Percentiles rank a stretch among this genome's conserved stretches.
Evolutionary conservation across 2,329 filamentous ascomycete genomes (phyloP).

Genomic region (Ophiognomonia clavigignenti-juglandacearum): DNA sequence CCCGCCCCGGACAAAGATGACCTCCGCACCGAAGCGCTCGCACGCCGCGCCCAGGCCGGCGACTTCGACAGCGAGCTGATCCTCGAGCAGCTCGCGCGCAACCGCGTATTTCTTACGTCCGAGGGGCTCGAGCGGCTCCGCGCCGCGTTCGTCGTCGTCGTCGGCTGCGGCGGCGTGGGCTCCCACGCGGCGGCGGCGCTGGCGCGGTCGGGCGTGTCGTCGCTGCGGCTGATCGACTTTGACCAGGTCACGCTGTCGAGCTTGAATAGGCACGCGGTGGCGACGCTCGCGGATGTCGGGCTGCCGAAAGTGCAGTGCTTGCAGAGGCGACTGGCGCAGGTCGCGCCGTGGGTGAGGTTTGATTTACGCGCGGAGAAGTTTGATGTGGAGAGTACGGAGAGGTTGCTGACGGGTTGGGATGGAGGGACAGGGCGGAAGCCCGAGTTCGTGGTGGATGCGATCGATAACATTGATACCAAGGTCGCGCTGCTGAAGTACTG

Average conservation of each 20-base stretch:
- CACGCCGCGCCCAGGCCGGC: constrained; percentile 54
- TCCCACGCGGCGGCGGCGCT: constrained; percentile 86
- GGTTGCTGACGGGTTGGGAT: constrained; percentile 67
- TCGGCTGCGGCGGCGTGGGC: constrained; percentile 91
- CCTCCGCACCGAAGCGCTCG: constrained; percentile 52
- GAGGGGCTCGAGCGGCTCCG: constrained; percentile 77
- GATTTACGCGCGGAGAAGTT: constrained; percentile 85
- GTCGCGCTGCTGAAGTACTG: constrained; percentile 88
- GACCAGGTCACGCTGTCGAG: constrained; percentile 95
- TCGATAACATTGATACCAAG: constrained; percentile 98
- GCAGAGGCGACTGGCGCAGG: constrained; percentile 71
- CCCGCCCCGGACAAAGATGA: constrained; percentile 54
- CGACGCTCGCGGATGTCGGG: constrained; percentile 89
- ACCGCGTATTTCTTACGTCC: constrained; percentile 83
- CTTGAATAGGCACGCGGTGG: constrained; percentile 91
- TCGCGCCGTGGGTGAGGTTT: constrained; percentile 88
- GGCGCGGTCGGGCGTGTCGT: constrained; percentile 83
- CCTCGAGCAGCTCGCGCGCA: constrained; percentile 88
- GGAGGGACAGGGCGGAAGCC: constrained; percentile 58
- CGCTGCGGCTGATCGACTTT: constrained; percentile 87
- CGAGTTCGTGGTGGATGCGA: constrained; percentile 92
- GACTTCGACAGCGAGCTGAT: constrained; percentile 76
- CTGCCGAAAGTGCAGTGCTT: constrained; percentile 88
- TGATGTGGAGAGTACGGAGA: constrained; percentile 58
- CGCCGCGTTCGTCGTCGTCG: constrained; percentile 77